Base-by-base conservation (phyloP, 768 basidiomycete species). In the Neoboletus brunneissimus region DNA sequence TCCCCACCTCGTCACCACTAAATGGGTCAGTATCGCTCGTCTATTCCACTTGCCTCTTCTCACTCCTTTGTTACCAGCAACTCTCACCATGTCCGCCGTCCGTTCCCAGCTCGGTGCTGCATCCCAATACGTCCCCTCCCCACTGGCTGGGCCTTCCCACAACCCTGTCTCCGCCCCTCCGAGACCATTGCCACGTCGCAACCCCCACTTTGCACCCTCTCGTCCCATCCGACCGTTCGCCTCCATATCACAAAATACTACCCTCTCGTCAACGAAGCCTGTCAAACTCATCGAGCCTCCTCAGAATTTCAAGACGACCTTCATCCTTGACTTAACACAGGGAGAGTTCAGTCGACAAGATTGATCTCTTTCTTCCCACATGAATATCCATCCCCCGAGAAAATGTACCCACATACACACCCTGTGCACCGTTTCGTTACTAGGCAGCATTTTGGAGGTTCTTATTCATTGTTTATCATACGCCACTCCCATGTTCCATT, bases 271-370 rank as follows among this genome's bases (percentile, higher is more conserved):
- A 54, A 77, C 76, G 48, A 81, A 82, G 53, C 75, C 85, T 7
- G 77, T 85, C 18, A 93, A 93, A 67, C 77, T 92, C 67, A 91
- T 94, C 55, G 81, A 90, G 68, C 87, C 89, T 11, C 89, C 91
- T 27, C 79, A 84, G 65, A 84, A 88, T 68, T 83, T 83, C 72
- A 80, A 82, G 69, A 77, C 78, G 47, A 83, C 81, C 38, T 93
- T 91, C 64, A 77, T 87, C 58, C 83, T 94, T 51, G 81, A 92
- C 72, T 79, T 94, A 55, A 91, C 91, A 0, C 91, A 91, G 69
- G 89, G 83, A 9, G 91, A 94, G 70, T 80, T 94, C 69, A 81
- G 88, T 71, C 78, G 89, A 65, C 86, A 85, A 72, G 80, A 81
- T 61, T 81, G 67, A 76, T 42, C 34, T 41, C 1, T 43, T 18